A percentile compares a stretch with the other conserved stretches of the same genome.
Conservation (phyloP, 495 filamentous ascomycete species). For the Hamigera avellanea region DNA sequence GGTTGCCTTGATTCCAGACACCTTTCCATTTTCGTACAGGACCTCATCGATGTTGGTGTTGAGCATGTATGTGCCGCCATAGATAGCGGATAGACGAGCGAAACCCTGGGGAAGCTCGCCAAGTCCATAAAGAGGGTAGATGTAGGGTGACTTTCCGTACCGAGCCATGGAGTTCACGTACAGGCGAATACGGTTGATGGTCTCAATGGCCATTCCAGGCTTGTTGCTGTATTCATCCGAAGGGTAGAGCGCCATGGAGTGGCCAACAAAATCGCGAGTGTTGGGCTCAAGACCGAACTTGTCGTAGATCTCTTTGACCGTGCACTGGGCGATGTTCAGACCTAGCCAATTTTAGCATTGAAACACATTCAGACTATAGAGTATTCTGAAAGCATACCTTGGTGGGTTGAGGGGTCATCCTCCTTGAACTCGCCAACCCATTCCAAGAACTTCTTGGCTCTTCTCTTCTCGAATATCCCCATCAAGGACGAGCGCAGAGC, state of each 20-base stretch:
- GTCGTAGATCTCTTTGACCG: slow-evolving; percentile 96
- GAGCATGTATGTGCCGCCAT: slow-evolving; percentile 98
- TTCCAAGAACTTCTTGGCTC: slow-evolving; percentile 93
- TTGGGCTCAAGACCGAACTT: slow-evolving; percentile 89
- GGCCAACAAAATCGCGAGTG: slow-evolving; percentile 92
- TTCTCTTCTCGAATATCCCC: slow-evolving; percentile 93
- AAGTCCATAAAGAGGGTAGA: slow-evolving; percentile 95
- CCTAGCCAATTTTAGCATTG: slow-evolving; percentile 53
- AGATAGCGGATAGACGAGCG: slow-evolving; percentile 92
- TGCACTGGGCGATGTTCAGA: slow-evolving; percentile 63
- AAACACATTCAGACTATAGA: no score
- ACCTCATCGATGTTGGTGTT: slow-evolving; percentile 91
- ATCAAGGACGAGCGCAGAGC: slow-evolving; percentile 88
- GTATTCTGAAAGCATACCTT: slow-evolving; percentile 46
- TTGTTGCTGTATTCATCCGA: slow-evolving; percentile 75
- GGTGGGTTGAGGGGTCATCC: slow-evolving; percentile 76
- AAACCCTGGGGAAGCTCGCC: slow-evolving; percentile 98
- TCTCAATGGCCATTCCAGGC: slow-evolving; percentile 65
- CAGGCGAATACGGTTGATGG: slow-evolving; percentile 83
- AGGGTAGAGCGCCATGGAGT: slow-evolving; percentile 93
- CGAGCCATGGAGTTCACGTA: slow-evolving; percentile 97
- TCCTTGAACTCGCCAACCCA: slow-evolving; percentile 88
- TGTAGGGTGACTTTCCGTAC: slow-evolving; percentile 98
- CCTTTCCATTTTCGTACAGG: slow-evolving; percentile 70
- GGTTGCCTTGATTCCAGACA: slow-evolving; percentile 88